Base-by-base conservation (phyloP, 441 rosid species). In the Populus hybrid region DNA sequence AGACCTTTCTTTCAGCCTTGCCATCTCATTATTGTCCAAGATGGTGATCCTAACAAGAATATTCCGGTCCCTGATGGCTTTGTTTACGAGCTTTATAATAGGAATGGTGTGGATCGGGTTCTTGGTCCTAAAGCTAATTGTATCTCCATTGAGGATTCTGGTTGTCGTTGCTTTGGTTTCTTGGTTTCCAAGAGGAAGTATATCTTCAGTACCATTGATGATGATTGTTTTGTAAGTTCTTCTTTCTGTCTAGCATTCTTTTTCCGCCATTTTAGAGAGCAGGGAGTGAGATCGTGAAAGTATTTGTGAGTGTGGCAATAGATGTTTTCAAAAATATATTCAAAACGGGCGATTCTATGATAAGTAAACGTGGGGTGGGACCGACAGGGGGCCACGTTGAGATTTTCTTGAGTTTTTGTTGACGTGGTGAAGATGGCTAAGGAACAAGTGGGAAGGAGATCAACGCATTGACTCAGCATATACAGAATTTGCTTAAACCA, bases 161-260 rank as follows among this genome's bases (percentile, higher is more conserved):
- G 83, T 20, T 84, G 85, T 31, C 82, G 87, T 7, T 84, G 84
- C 80, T 84, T 84, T 26, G 87, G 85, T 8, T 84, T 79, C 75
- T 68, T 84, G 87, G 80, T 84, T 45, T 80, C 87, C 69, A 84
- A 80, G 78, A 84, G 77, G 87, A 82, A 82, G 77, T 82, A 84
- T 26, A 79, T 82, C 74, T 84, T 74, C 82, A 26, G 26, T 26
- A 84, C 87, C 72, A 82, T 84, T 24, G 87, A 84, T 18, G 87
- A 82, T 6, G 87, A 84, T 68, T 84, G 87, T 78, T 84, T 84
- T 76, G 87, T 84, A 65, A 73, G 87, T 38, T 40, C 12, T 26
- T 61, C 26, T 38, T 10, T 28, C 26, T 28, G 1, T 2, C 11
- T 11, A 7, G 1, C 59, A 3, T 69, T 28, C n/a, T n/a, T 16